Conservation (phyloP, 768 basidiomycete genomes). For the Suillus discolor region DNA sequence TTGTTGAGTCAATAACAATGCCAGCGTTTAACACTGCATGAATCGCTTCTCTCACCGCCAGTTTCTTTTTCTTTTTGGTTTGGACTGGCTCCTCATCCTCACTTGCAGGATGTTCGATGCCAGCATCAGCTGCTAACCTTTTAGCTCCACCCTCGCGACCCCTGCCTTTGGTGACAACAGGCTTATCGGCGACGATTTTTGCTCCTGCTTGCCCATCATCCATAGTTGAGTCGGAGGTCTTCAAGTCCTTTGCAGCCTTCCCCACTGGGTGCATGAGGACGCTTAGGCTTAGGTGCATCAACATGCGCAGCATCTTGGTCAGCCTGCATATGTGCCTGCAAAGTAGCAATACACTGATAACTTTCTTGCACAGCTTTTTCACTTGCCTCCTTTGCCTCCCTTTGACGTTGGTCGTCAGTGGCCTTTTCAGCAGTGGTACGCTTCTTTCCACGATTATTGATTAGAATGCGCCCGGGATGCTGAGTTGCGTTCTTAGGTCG, state of each 20-base stretch:
- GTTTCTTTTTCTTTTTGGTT: too few relatives aligned
- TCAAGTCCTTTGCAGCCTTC: background rate
- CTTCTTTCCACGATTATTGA: conserved; percentile 4
- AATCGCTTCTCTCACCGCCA: too few relatives aligned
- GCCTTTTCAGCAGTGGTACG: conserved; percentile 13
- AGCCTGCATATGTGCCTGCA: conserved; percentile 8
- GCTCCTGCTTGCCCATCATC: background rate
- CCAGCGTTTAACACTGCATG: too few relatives aligned
- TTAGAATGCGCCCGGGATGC: conserved; percentile 7
- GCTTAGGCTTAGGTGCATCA: background rate
- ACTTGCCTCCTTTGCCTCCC: conserved; percentile 7
- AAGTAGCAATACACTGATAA: background rate
- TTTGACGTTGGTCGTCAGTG: conserved; percentile 10
- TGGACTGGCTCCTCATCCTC: too few relatives aligned
- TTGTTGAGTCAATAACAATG: too few relatives aligned
- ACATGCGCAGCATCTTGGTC: background rate
- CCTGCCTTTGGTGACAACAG: too few relatives aligned
- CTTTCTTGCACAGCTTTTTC: background rate
- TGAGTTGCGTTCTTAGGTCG: conserved; percentile 7
- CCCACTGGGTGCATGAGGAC: background rate
- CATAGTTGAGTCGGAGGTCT: background rate
- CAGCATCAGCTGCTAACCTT: too few relatives aligned
- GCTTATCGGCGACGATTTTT: too few relatives aligned
- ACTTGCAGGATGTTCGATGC: too few relatives aligned
- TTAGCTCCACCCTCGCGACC: too few relatives aligned